These are phyloP conservation scores for Dendryphion nanum DNA, from an alignment of 2,329 filamentous ascomycete genomes.

Conservation along the genomic window DNA sequence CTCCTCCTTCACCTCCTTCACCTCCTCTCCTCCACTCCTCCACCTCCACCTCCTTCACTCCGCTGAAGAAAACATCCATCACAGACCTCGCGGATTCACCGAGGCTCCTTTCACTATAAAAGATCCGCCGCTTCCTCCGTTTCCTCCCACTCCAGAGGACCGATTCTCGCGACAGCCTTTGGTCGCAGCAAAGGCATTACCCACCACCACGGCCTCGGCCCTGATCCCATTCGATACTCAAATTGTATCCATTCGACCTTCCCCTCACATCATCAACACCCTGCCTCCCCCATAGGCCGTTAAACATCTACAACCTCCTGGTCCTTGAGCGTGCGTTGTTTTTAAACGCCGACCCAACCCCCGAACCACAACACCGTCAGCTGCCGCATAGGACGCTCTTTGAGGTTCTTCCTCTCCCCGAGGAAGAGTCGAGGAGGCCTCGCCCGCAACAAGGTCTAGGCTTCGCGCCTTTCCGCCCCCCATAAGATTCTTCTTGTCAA, in stretches of 20 bases:
- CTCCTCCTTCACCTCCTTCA: constrained; percentile 12
- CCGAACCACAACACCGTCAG: constrained; percentile 67
- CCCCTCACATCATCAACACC: constrained; percentile 51
- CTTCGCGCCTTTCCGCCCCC: constrained; percentile 92
- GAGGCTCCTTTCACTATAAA: background rate
- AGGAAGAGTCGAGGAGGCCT: constrained; percentile 99
- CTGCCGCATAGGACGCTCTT: constrained; percentile 99
- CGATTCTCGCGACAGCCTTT: constrained; percentile 34
- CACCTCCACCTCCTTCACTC: constrained; percentile 5
- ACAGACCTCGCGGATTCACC: constrained; percentile 8
- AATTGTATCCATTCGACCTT: constrained; percentile 46
- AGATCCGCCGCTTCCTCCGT: background rate
- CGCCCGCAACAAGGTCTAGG: constrained; percentile 80
- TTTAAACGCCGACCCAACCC: constrained; percentile 44
- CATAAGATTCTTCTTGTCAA: constrained; percentile 63
- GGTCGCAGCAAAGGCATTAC: constrained; percentile 43
- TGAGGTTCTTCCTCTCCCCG: constrained; percentile 98
- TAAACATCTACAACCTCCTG: constrained; percentile 24
- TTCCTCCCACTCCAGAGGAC: background rate
- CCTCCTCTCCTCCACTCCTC: constrained; percentile 5
- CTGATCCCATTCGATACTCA: constrained; percentile 44
- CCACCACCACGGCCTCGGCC: constrained; percentile 46
- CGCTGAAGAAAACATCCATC: constrained; percentile 8
- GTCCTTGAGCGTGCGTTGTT: constrained; percentile 45
- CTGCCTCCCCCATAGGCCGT: constrained; percentile 44